Evolutionary conservation across 305 asterid species (phyloP).

Genomic region (Fraxinus sp.): DNA sequence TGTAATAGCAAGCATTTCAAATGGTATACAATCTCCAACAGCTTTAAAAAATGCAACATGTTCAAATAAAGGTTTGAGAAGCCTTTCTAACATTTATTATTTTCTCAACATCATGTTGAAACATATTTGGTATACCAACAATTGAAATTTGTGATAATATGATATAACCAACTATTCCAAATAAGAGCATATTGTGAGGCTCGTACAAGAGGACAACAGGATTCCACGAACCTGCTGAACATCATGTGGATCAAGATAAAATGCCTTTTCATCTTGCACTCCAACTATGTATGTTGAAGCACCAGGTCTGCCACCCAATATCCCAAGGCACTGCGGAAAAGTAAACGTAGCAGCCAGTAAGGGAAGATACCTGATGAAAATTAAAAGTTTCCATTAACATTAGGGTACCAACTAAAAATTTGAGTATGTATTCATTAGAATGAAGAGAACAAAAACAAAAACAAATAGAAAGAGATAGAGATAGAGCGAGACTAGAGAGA

Average conservation of each 20-base stretch:
- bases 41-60: not conserved
- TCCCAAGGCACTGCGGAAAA: conserved; percentile 95
- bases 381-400: not conserved
- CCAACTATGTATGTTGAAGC: conserved; percentile 91
- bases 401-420: conserved; percentile 6
- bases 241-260: conserved; percentile 95
- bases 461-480: not conserved
- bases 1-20: not conserved
- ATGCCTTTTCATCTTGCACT: conserved; percentile 89
- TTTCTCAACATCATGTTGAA: not conserved
- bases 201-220: conserved; percentile 11
- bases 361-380: conserved; percentile 72
- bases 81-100: not conserved
- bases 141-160: not conserved
- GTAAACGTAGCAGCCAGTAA: conserved; percentile 71
- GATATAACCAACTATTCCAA: conserved; percentile 15
- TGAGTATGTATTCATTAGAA: not conserved
- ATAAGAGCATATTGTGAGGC: conserved; percentile 10
- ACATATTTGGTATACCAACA: not conserved
- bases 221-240: conserved; percentile 72
- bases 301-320: conserved; percentile 96
- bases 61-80: not conserved
- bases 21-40: not conserved
- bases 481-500: not conserved
- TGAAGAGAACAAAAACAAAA: not conserved